These are phyloP conservation scores for Citrus inodora DNA, from an alignment of 345 rosid genomes.

Conservation along the genomic window DNA sequence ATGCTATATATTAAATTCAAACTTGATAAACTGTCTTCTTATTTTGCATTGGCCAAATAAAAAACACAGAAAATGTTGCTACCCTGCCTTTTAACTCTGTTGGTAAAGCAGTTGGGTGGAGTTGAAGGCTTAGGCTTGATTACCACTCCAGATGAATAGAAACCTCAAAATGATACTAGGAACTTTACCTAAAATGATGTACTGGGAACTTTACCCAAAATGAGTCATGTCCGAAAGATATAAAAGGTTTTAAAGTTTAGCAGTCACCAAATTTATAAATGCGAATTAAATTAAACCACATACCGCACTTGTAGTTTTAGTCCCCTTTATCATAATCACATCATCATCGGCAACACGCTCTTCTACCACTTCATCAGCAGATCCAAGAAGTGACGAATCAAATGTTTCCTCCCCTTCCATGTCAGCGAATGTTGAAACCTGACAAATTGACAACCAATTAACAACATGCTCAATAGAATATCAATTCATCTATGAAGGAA, in stretches of 20 bases:
- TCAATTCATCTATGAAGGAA: too few species aligned
- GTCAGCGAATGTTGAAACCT: slow-evolving; percentile 98
- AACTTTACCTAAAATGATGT: neutral
- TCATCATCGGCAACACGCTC: slow-evolving; percentile 97
- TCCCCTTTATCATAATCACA: slow-evolving; percentile 87
- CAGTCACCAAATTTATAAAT: neutral
- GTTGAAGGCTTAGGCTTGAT: neutral
- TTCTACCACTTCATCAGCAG: slow-evolving; percentile 92
- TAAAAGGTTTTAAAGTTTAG: neutral
- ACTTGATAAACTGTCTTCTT: neutral
- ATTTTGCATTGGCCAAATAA: neutral
- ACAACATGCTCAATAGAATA: neutral
- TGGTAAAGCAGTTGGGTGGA: neutral
- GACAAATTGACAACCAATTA: slow-evolving; percentile 6
- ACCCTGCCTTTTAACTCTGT: neutral
- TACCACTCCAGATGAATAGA: neutral
- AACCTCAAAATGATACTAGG: neutral
- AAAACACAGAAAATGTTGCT: neutral
- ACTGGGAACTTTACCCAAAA: neutral
- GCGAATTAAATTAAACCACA: slow-evolving; percentile 21
- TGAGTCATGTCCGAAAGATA: neutral
- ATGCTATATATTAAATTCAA: neutral
- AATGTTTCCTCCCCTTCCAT: slow-evolving; percentile 99
- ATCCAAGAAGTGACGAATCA: slow-evolving; percentile 79
- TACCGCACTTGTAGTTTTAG: slow-evolving; percentile 80